These are phyloP conservation scores for Geosiphon pyriformis DNA, from an alignment of 192 early-diverging fungal species.

Conservation along the genomic window DNA sequence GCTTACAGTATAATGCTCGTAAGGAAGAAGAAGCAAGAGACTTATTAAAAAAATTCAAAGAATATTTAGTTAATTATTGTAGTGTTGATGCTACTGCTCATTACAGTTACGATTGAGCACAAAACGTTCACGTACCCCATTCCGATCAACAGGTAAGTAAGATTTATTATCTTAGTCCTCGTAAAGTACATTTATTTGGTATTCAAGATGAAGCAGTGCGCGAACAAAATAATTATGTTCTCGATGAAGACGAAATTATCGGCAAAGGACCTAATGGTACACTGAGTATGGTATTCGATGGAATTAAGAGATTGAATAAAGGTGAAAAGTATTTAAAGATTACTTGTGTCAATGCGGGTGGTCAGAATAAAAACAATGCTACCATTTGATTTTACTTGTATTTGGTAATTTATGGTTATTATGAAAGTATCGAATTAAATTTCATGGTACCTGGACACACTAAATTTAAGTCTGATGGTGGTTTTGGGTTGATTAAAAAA, in stretches of 20 bases:
- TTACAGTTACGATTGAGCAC: constrained; percentile 20
- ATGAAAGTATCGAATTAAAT: constrained; percentile 15
- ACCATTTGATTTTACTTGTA: constrained; percentile 19
- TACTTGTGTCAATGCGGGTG: constrained; percentile 19
- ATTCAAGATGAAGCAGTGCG: constrained; percentile 20
- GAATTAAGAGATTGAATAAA: constrained; percentile 26
- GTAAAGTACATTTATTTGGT: constrained; percentile 25
- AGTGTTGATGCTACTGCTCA: constrained; percentile 7
- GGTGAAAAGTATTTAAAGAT: constrained; percentile 23
- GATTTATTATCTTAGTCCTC: constrained; percentile 10
- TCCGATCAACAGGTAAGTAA: constrained; percentile 5
- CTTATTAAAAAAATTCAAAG: too few species aligned
- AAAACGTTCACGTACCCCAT: constrained; percentile 20
- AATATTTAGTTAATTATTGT: not conserved
- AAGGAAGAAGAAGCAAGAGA: too few species aligned
- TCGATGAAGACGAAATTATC: constrained; percentile 17
- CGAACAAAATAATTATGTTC: constrained; percentile 20
- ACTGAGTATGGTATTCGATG: constrained; percentile 16
- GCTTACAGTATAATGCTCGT: too few species aligned
- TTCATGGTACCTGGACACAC: constrained; percentile 17
- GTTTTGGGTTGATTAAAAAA: constrained; percentile 24
- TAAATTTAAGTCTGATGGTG: constrained; percentile 27
- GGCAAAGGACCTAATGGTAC: constrained; percentile 15
- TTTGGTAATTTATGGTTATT: constrained; percentile 9
- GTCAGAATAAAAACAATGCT: constrained; percentile 17